Base-by-base conservation (phyloP, 352 stramenopile species). In the Globisporangium mamillatum region DNA sequence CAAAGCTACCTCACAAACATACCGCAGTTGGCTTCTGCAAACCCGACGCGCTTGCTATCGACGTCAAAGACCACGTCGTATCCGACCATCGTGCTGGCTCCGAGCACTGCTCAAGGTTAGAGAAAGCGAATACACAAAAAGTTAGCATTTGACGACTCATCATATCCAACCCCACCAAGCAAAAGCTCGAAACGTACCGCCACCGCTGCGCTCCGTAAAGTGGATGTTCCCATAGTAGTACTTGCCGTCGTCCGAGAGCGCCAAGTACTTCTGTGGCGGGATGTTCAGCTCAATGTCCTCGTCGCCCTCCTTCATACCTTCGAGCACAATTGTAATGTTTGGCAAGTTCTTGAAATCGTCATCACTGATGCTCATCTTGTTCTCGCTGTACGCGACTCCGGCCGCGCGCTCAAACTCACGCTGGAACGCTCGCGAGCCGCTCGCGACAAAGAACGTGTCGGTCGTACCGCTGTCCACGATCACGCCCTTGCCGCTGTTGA, bases 391-490 rank as follows among this genome's bases (percentile, higher is more conserved):
- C 20, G 81, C 73, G 1, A 79, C 72, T 16, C 80, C 78, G 0
- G 68, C 76, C 14, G 84, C 64, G 8, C 77, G 57, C 24, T 69
- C 69, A 65, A 90, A 96, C 10, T 75, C 74, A 36, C 67, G 76
- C 41, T 78, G 70, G 70, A 96, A 96, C 10, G 63, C 72, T 8
- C 79, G 75, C n/a, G 69, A 76, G 1, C 74, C 84, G 52, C 70
- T 75, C 3, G 71, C 61, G 12, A 81, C 75, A 58, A 96, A 93
- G 68, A 93, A 96, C 24, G 86, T 93, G 63, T 96, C 88, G 34
- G 88, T 96, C 57, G 88, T 94, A 0, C 88, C 88, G 70, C 86
- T 94, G 63, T 96, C 88, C 18, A 96, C 86, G 68, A 96, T 94
- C 44, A 94, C 79, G 4, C 88, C 88, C 69, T 78, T 83, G 34